Evolutionary conservation across 2,329 filamentous ascomycete genomes (phyloP), one percentile per base, ranked within the genome.

Genomic region (Ascochyta pisi): DNA sequence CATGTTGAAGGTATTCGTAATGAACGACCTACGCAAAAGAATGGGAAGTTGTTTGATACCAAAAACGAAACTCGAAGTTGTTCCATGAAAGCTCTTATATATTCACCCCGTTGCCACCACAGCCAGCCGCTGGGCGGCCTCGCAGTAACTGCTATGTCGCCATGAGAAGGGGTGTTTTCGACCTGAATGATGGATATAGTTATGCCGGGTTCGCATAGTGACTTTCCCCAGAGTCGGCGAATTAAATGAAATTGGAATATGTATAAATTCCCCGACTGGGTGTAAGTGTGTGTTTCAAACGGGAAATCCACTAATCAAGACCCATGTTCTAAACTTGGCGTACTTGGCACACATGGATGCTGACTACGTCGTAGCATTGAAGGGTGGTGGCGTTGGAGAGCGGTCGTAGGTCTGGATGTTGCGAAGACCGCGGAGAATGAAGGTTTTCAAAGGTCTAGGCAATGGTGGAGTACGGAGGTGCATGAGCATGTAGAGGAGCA

Each of bases 51-150:
- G 27, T 5, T 19, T 7, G 33, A 16, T 6, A 43, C 22, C 12
- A 10, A 33, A 29, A 16, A 7, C 19, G 26, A 6, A 27, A 12
- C 7, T 3, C 9, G 19, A 13, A 40, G 23, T 60, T 9, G 67
- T 72, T 74, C 26, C 19, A 63, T 64, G 23, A 79, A 84, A 67
- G 76, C 81, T 27, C 78, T 76, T 12, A 48, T 49, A 44, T 44
- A 49, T 34, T 29, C n/a, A 7, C 24, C 19, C 15, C 22, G 10
- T 15, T 39, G 26, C 38, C 31, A 38, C 43, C 44, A 42, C 38
- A 9, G 5, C n/a, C 23, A 40, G 26, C 39, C 40, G 26, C 5
- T n/a, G 9, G 22, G 24, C 33, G 15, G 24, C 1, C 3, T 49
- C 33, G 34, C 33, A 35, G 10, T 39, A 15, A 42, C 19, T 22